Evolutionary conservation across 306 rosid species (phyloP), one percentile per base, ranked within the genome.

Genomic region (Rosa lucieae): DNA sequence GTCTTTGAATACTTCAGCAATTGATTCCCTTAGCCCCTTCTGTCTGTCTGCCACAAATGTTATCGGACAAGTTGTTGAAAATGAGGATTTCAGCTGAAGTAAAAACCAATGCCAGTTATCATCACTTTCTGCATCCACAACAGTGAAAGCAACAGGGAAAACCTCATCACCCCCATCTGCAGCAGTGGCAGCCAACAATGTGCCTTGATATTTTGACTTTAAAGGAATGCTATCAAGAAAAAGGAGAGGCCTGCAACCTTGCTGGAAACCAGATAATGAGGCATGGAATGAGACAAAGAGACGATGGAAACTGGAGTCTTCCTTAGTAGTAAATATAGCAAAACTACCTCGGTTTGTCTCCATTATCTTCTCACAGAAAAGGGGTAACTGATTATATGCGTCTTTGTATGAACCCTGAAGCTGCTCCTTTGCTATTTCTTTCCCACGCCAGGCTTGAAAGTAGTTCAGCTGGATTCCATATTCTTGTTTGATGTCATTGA

Each of bases 381-480:
- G 67, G 15, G 99, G 99, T 66, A 95, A 85, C 84, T 87, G 98
- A 79, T 84, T 89, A 79, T 95, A 95, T 63, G 99, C 99, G 72
- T 92, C 96, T 80, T 95, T 92, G 84, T 89, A 92, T 26, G 99
- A 95, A 75, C 99, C 99, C 90, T 91, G 99, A 86, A 95, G 98
- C 86, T 95, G 99, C 87, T 95, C 99, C 88, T 91, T 95, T 37
- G 98, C 99, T 84, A 95, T 92, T 86, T 95, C 99, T 89, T 95
- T 95, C 75, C 99, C 99, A 39, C 99, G 99, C 99, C 99, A 95
- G 55, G 99, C 99, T 81, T 95, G 99, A 78, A 95, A 95, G 87
- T 95, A 95, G 86, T 95, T 95, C 44, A 95, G 87, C 84, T 92
- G 97, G 81, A 95, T 89, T 78, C 99, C 99, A 78, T 92, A 95